phyloP scores from a whole-genome alignment of 1,284 basidiomycete species.

The Blastosporella zonata region DNA sequence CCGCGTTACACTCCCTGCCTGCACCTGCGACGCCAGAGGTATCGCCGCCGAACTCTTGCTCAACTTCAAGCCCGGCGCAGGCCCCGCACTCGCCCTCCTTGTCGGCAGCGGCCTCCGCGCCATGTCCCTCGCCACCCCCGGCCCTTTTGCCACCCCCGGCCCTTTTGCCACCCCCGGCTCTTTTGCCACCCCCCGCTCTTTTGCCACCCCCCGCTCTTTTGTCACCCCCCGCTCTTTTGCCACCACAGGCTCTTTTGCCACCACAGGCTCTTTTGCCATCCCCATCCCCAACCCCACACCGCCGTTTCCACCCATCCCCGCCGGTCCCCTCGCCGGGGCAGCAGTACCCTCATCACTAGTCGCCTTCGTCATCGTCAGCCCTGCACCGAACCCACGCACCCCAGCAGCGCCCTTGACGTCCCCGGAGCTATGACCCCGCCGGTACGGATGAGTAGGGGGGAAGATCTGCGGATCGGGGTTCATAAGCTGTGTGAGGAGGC shows the following conservation, averaged over 20 bases:
- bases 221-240: no score
- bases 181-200: no score
- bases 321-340: conserved; percentile 4
- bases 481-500: conserved; percentile 64
- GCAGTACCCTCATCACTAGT: conserved; percentile 26
- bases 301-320: not conserved
- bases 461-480: conserved; percentile 65
- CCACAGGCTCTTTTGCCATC: no score
- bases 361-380: conserved; percentile 4
- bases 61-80: conserved; percentile 37
- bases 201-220: no score
- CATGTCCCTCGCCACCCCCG: conserved; percentile 20
- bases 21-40: conserved; percentile 59
- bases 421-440: conserved; percentile 47
- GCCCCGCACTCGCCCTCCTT: conserved; percentile 11
- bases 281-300: no score
- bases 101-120: conserved; percentile 12
- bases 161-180: no score
- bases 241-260: no score
- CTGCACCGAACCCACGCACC: not conserved
- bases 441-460: conserved; percentile 57
- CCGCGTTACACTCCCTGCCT: conserved; percentile 35
- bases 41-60: conserved; percentile 67
- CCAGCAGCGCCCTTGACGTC: conserved; percentile 1
- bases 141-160: not conserved